These are phyloP conservation scores for Blastobotrys illinoisensis DNA, from an alignment of 1,139 yeast species.

Conservation along the genomic window DNA sequence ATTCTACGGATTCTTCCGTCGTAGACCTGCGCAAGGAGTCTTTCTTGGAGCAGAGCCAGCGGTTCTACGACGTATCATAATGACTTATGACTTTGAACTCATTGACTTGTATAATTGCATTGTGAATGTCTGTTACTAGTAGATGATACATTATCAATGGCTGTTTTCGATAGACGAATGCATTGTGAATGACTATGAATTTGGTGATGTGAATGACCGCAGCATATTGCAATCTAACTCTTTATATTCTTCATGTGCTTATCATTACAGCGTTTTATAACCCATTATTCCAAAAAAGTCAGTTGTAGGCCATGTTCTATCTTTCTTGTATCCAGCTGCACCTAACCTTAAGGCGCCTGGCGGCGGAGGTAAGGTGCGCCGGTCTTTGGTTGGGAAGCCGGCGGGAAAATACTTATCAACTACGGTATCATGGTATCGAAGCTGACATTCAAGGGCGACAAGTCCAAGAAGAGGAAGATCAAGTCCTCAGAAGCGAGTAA, in stretches of 20 bases:
- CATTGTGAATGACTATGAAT: too few species aligned
- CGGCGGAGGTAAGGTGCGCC: too few species aligned
- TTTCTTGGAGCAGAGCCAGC: constrained; percentile 19
- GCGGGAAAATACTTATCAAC: background rate
- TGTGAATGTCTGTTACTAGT: background rate
- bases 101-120: background rate
- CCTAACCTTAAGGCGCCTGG: too few species aligned
- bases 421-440: constrained; percentile 38
- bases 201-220: too few species aligned
- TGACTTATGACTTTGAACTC: background rate
- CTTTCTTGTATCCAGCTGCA: too few species aligned
- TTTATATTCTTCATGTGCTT: too few species aligned
- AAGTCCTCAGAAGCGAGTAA: constrained; percentile 9
- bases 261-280: too few species aligned
- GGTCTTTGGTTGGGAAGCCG: background rate
- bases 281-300: too few species aligned
- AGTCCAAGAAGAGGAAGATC: constrained; percentile 27
- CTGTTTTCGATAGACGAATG: background rate
- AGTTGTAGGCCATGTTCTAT: too few species aligned
- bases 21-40: constrained; percentile 19
- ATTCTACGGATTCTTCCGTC: constrained; percentile 3
- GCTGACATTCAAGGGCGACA: constrained; percentile 41
- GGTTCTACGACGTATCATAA: constrained; percentile 19
- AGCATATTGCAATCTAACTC: too few species aligned
- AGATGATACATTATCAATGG: background rate